Evolutionary conservation across 2,329 filamentous ascomycete genomes (phyloP), one percentile per base, ranked within the genome.

Genomic region (Sporothrix pallida): DNA sequence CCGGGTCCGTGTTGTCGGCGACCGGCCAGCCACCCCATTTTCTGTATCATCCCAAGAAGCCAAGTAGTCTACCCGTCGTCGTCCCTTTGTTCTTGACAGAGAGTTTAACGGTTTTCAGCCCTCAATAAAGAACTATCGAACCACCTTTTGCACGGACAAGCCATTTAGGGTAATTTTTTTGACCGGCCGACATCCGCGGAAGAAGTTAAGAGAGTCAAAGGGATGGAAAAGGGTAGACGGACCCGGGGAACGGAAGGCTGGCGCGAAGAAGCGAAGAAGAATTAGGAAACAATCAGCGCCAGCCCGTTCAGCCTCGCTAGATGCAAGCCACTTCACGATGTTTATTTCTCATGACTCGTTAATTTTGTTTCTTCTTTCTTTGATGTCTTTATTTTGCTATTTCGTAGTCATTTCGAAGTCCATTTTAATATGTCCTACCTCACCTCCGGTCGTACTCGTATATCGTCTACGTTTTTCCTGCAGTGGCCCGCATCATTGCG

Each of bases 221-320:
- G 10, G 9, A 56, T 31, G n/a, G n/a, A 54, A 58, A 58, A 58
- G 23, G 56, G 56, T 31, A 63, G 58, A 15, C 31, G 20, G 56
- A 58, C 56, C 23, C 7, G 31, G 58, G 58, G 31, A 20, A 20
- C 3, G 31, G 31, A 17, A 17, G 42, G 42, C 10, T 37, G 31
- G 31, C 23, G 31, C 31, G 31, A 5, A 10, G 42, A 20, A n/a
- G 62, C 62, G 62, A 67, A 17, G 42, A 67, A 67, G 62, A 23
- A 67, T 67, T 67, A 46, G 62, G 62, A 67, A 67, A 48, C 42
- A 67, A 48, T 67, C n/a, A 42, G 62, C 62, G 42, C 62, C 44
- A 46, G 62, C 10, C 42, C 23, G 62, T 46, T 15, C n/a, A 48
- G 62, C n/a, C 62, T 6, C 26, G 58, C 58, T 17, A 17, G 37